Conservation (phyloP, 495 filamentous ascomycete species). For the Neurospora sp. region DNA sequence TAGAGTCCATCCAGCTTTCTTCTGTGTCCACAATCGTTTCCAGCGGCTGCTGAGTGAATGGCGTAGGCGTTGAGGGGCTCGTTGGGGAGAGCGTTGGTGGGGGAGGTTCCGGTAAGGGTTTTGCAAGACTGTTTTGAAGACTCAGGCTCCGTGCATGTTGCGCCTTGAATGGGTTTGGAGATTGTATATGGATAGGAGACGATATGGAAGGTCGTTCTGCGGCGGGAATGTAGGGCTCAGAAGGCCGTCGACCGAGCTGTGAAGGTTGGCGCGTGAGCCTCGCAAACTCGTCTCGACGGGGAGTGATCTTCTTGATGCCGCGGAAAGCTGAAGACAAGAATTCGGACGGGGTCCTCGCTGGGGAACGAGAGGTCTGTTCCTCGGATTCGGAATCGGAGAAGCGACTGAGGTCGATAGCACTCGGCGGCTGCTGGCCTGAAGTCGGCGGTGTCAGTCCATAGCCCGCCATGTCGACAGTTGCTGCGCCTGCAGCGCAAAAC, state of each 20-base stretch:
- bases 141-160: conserved; percentile 42
- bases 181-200: conserved; percentile 14
- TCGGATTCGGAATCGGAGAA: conserved; percentile 30
- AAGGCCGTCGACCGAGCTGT: conserved; percentile 19
- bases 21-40: conserved; percentile 23
- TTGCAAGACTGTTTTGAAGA: conserved; percentile 39
- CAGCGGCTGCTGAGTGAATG: conserved; percentile 9
- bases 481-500: conserved; percentile 5
- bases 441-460: conserved; percentile 20
- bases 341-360: conserved; percentile 26
- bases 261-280: conserved; percentile 22
- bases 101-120: conserved; percentile 41
- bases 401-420: conserved; percentile 14
- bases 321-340: conserved; percentile 39
- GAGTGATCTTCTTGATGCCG: conserved; percentile 38
- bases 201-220: conserved; percentile 16
- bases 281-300: conserved; percentile 27
- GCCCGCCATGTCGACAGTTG: conserved; percentile 17
- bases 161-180: conserved; percentile 8
- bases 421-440: conserved; percentile 17
- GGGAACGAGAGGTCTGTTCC: conserved; percentile 22
- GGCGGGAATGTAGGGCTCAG: conserved; percentile 9
- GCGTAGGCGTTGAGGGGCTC: conserved; percentile 24
- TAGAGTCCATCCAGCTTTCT: conserved; percentile 19
- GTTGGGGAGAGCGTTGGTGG: conserved; percentile 28